Evolutionary conservation across 208 protist species (phyloP), one percentile per base, ranked within the genome.

Genomic region (Crithidia bombi): DNA sequence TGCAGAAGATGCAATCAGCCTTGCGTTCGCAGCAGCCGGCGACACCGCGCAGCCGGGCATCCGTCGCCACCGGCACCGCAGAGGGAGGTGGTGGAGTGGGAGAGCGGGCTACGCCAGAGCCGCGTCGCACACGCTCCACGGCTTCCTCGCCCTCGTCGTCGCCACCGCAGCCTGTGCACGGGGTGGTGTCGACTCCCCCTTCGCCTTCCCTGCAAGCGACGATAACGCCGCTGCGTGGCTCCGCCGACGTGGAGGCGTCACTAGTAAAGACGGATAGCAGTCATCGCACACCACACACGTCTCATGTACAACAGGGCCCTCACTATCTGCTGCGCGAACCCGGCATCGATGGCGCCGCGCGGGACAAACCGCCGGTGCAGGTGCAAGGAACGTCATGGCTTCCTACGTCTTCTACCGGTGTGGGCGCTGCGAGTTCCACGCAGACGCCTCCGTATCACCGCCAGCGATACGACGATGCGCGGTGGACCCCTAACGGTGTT

Each of bases 1-100:
- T 76, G 44, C 62, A 65, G 63, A 63, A 65, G 39, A 69, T 76
- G 71, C 71, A 76, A 39, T 51, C 47, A n/a, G 63, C 54, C 19
- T 30, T 76, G 55, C 55, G 71, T 12, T 54, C 71, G 9, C 71
- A 76, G 49, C 71, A 69, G 47, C 52, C 64, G 5, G 41, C 62
- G 6, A 76, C 71, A 9, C 71, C 71, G 30, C 71, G 71, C 39
- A 70, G 41, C 25, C 71, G 71, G 12, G 54, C 63, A 11, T 58
- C 54, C 19, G 35, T 46, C 5, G 21, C 47, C 21, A 32, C 56
- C 35, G 26, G 21, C 5, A 28, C 39, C 26, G 35, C 52, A 21
- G 43, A n/a, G 1, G 30, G 35, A 5, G 46, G 44, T 17, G n/a
- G n/a, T n/a, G n/a, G n/a, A n/a, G 33, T 5, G 19, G 59, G 1